Evolutionary conservation across 106 monocot genomes (phyloP), one percentile per base, ranked within the genome.

Genomic region (Apostasia shenzhenica): DNA sequence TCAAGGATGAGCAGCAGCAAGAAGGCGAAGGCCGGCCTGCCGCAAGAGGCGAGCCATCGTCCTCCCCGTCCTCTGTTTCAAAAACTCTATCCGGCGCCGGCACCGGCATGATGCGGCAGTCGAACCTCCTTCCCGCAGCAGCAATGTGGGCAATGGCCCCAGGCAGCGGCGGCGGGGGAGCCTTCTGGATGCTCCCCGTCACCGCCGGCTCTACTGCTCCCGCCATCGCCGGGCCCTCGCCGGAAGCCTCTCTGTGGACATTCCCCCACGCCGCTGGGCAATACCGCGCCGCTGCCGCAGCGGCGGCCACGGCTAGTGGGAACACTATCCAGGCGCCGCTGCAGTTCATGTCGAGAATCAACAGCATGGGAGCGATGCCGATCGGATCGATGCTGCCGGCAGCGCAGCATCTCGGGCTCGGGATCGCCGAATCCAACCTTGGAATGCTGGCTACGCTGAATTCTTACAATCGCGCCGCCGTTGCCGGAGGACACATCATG

Each of bases 121-220:
- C 79, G 37, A 69, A 59, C 48, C 78, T 83, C 45, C 76, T 75
- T 9, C 77, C 82, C 1, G 79, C 78, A 13, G 78, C 85, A 45
- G 86, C 95, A 81, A 88, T 91, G 95, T 91, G 91, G 95, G 86
- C 95, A 1, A 79, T 85, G 12, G 85, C 80, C 4, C 79, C 85
- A 2, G 26, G 75, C 65, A 76, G 69, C n/a, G 74, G 72, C 1
- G 86, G 72, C 1, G 75, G 74, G 0, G 94, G 91, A 0, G 85
- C 85, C 1, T 95, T 95, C 86, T 95, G 95, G 95, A 95, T 95
- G 95, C 88, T 95, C 5, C 95, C 95, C 12, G 85, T 88, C 41
- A 72, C 81, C 6, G 69, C 88, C 2, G 78, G 79, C 41, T 41
- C 78, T 7, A 70, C 63, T 46, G 50, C 67, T 1, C 78, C 81